Percentiles rank a stretch among this genome's conserved stretches.
phyloP scores from a whole-genome alignment of 768 basidiomycete genomes.

The Kwoniella sp. region DNA sequence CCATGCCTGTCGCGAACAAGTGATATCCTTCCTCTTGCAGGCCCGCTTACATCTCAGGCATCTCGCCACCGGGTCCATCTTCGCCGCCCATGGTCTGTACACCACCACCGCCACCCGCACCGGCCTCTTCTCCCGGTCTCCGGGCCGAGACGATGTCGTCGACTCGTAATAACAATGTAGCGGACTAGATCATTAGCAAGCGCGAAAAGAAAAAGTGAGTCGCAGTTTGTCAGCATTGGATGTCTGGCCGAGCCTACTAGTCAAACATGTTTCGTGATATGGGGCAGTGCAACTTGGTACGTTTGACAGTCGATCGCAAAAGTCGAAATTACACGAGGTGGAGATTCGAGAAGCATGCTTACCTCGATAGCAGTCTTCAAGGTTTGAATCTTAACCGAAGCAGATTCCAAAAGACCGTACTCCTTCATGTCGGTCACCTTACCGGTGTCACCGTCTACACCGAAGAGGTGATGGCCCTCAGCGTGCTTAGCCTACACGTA shows the following conservation, averaged over 20 bases:
- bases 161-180: constrained; percentile 85
- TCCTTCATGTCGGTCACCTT: constrained; percentile 94
- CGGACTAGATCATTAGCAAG: constrained; percentile 71
- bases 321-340: neutral
- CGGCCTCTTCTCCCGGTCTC: constrained; percentile 51
- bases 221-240: too few species aligned
- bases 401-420: constrained; percentile 92
- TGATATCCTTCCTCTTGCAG: too few species aligned
- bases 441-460: constrained; percentile 93
- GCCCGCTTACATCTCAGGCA: constrained; percentile 43
- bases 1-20: too few species aligned
- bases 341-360: constrained; percentile 21
- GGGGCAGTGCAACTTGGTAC: too few species aligned
- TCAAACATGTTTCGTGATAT: too few species aligned
- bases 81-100: constrained; percentile 56
- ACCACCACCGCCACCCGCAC: constrained; percentile 41
- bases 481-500: constrained; percentile 83
- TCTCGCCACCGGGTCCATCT: constrained; percentile 30
- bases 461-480: constrained; percentile 85
- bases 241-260: too few species aligned
- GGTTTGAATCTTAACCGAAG: constrained; percentile 97
- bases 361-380: constrained; percentile 96
- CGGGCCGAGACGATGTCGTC: constrained; percentile 75
- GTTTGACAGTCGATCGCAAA: too few species aligned
- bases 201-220: neutral